A percentile compares a stretch with the other conserved stretches of the same genome.
Conservation (phyloP, 2,329 filamentous ascomycete species). For the Keithomyces neogunnii region DNA sequence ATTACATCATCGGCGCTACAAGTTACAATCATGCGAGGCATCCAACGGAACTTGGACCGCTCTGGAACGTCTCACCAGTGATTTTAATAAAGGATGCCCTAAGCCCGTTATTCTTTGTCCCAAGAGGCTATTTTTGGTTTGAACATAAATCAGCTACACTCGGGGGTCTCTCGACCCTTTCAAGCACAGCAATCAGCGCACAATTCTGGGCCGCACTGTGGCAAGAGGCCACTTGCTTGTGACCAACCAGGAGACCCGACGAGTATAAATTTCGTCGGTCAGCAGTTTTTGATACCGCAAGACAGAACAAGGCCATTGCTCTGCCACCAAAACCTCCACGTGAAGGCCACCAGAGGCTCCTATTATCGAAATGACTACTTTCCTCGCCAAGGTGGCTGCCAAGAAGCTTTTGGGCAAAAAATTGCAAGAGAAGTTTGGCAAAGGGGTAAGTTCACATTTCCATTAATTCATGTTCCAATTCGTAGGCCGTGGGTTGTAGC, state of each 20-base stretch:
- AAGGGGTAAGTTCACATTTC: constrained; percentile 32
- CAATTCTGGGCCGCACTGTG: too few species aligned
- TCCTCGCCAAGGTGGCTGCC: constrained; percentile 44
- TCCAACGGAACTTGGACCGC: neutral
- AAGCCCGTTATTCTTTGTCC: neutral
- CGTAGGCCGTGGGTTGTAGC: neutral
- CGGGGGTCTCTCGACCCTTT: too few species aligned
- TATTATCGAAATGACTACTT: constrained; percentile 36
- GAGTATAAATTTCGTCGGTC: too few species aligned
- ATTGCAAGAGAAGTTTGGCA: constrained; percentile 48
- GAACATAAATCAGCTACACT: too few species aligned
- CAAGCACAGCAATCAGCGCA: too few species aligned
- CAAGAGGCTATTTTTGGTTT: too few species aligned
- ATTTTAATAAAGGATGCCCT: neutral
- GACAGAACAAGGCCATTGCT: too few species aligned
- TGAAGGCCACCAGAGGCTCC: too few species aligned
- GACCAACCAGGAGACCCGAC: too few species aligned
- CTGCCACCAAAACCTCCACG: too few species aligned
- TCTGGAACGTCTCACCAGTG: neutral
- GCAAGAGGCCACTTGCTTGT: too few species aligned
- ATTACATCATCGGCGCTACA: constrained; percentile 18
- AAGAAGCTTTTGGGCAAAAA: constrained; percentile 51
- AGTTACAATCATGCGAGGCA: neutral
- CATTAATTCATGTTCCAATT: neutral
- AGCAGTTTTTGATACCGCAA: too few species aligned